Percentiles rank a stretch among this genome's conserved stretches.
Conservation (phyloP, 2,329 filamentous ascomycete genomes). For the Knoxdaviesia capensis region DNA sequence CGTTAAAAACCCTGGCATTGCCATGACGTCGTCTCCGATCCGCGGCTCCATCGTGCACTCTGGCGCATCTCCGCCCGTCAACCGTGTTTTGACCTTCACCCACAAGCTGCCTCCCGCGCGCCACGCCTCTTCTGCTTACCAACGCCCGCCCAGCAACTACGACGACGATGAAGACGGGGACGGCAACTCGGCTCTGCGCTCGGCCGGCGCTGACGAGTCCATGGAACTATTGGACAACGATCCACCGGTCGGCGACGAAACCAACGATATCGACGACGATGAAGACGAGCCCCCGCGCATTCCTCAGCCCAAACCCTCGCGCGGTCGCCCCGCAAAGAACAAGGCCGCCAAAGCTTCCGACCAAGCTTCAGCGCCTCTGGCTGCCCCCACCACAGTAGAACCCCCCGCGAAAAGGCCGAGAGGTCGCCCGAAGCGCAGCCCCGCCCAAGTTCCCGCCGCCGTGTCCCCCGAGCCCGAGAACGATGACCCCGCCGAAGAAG, state of each 20-base stretch:
- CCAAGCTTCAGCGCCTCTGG: neutral
- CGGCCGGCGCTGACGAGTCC: conserved; percentile 16
- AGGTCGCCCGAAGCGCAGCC: too few species aligned
- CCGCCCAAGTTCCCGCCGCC: too few species aligned
- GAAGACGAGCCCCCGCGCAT: conserved; percentile 7
- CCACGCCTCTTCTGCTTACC: conserved; percentile 7
- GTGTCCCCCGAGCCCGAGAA: too few species aligned
- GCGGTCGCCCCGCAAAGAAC: conserved; percentile 8
- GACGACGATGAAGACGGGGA: conserved; percentile 7
- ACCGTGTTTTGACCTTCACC: conserved; percentile 22
- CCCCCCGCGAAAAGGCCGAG: too few species aligned
- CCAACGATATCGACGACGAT: conserved; percentile 12
- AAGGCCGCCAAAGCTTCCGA: conserved; percentile 7
- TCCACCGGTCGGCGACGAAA: conserved; percentile 5
- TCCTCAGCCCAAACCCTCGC: conserved; percentile 5
- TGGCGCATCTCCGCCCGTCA: conserved; percentile 8
- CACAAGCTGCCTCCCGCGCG: conserved; percentile 32
- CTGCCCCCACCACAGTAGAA: too few species aligned
- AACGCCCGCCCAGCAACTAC: conserved; percentile 7
- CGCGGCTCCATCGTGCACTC: conserved; percentile 16
- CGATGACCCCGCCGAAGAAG: too few species aligned
- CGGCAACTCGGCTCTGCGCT: conserved; percentile 9
- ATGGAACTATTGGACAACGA: conserved; percentile 19
- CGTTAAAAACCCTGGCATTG: conserved; percentile 36
- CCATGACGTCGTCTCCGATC: conserved; percentile 28